Evolutionary conservation across 108 stramenopile species (phyloP).

Genomic region (Nitzschia sp.): DNA sequence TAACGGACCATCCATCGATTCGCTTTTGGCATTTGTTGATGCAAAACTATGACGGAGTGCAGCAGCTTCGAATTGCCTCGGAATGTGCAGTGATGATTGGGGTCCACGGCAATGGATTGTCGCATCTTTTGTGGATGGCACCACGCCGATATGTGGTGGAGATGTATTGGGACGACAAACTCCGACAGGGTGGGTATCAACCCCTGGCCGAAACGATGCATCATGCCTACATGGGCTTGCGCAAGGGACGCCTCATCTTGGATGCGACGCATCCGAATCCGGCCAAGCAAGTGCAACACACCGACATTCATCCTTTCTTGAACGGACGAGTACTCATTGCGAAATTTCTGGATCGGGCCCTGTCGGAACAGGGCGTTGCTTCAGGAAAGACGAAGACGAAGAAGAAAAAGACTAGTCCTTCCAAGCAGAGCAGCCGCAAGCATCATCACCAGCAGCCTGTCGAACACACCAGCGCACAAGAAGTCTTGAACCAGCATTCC

Average conservation of each 20-base stretch:
- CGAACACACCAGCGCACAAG: background rate
- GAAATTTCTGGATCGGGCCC: background rate
- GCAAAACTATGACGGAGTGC: background rate
- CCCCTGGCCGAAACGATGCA: background rate
- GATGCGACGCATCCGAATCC: background rate
- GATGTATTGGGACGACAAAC: background rate
- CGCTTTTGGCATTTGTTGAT: background rate
- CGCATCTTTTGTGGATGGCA: slow-evolving; percentile 10
- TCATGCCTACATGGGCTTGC: background rate
- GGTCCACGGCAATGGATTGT: slow-evolving; percentile 11
- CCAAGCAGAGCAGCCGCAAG: background rate
- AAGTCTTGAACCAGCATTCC: background rate
- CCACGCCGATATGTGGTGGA: background rate
- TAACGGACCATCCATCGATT: background rate
- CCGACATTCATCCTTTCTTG: background rate
- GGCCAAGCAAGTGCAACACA: background rate
- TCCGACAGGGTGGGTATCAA: slow-evolving; percentile 1
- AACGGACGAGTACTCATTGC: background rate
- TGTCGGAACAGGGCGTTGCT: background rate
- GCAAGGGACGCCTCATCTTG: background rate
- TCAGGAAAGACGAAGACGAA: background rate
- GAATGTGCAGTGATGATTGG: slow-evolving; percentile 8
- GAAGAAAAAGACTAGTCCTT: background rate
- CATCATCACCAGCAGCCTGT: background rate
- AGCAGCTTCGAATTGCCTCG: background rate